Conservation (phyloP, 495 filamentous ascomycete genomes). For the Aspergillus sclerotioniger region DNA sequence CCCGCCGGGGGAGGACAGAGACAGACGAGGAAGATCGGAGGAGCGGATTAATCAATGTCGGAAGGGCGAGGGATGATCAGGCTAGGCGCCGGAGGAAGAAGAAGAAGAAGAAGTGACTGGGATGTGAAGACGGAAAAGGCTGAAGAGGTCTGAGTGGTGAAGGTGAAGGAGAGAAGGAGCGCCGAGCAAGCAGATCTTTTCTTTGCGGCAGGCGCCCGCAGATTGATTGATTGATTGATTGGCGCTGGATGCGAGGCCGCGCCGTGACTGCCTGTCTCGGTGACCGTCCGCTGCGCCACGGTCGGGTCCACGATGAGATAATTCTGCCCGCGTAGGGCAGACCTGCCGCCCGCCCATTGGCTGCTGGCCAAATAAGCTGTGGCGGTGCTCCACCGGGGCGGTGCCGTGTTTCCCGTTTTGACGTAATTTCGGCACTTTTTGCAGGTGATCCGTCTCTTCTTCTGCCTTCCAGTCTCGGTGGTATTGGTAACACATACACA, state of each 20-base stretch:
- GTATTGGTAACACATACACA: too few species aligned
- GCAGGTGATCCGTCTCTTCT: too few species aligned
- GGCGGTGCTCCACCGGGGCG: neutral
- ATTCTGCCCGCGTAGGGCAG: neutral
- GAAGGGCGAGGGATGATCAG: neutral
- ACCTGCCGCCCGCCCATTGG: neutral
- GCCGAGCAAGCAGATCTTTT: neutral
- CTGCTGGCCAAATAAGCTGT: neutral
- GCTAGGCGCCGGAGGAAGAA: neutral
- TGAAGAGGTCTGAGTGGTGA: neutral
- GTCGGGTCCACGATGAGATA: neutral
- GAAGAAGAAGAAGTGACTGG: neutral
- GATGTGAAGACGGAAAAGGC: neutral
- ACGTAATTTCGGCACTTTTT: neutral
- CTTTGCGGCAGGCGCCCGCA: too few species aligned
- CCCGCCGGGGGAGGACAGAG: slow-evolving; percentile 6
- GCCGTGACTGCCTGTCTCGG: neutral
- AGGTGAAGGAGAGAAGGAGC: slow-evolving; percentile 1
- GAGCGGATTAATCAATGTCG: neutral
- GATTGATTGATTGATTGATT: too few species aligned
- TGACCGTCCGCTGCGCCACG: neutral
- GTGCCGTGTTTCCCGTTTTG: neutral
- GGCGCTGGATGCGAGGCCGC: too few species aligned
- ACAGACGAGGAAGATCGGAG: neutral
- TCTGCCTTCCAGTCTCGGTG: too few species aligned